phyloP scores from a whole-genome alignment of 768 basidiomycete genomes.

The Tulasnella calospora region DNA sequence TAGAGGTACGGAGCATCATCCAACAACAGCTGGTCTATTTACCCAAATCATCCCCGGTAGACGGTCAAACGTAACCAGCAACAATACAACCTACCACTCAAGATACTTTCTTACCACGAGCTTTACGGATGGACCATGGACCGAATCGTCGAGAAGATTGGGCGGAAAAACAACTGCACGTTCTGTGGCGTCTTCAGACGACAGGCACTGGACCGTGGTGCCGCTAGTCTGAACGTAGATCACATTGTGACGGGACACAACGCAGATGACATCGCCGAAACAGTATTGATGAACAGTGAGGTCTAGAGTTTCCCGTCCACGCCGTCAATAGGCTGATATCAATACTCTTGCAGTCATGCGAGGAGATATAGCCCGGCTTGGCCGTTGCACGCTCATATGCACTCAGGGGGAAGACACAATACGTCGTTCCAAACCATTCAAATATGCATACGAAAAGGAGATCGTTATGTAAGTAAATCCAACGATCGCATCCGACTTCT shows the following conservation, averaged over 20 bases:
- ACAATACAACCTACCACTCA: conserved; percentile 91
- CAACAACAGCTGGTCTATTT: conserved; percentile 15
- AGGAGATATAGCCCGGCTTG: conserved; percentile 91
- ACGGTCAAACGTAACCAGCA: conserved; percentile 96
- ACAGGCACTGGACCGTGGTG: conserved; percentile 94
- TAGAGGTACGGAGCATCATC: conserved; percentile 56
- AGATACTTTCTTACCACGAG: conserved; percentile 93
- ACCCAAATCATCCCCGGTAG: conserved; percentile 42
- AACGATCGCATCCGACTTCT: conserved; percentile 21
- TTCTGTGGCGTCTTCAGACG: conserved; percentile 98
- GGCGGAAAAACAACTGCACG: conserved; percentile 97
- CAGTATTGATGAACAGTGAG: conserved; percentile 97
- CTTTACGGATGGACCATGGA: conserved; percentile 99
- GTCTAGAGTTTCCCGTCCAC: conserved; percentile 23
- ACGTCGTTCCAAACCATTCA: conserved; percentile 97
- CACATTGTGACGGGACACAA: conserved; percentile 99
- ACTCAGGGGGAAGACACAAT: conserved; percentile 97
- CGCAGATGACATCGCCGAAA: conserved; percentile 98
- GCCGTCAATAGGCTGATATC: neutral
- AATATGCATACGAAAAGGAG: conserved; percentile 98
- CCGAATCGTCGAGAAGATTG: conserved; percentile 86
- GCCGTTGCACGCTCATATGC: conserved; percentile 89
- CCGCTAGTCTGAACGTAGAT: conserved; percentile 79
- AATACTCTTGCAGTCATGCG: conserved; percentile 69
- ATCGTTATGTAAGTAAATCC: conserved; percentile 77